These are phyloP conservation scores for Xylaria venustula DNA, from an alignment of 495 filamentous ascomycete genomes.

Conservation along the genomic window DNA sequence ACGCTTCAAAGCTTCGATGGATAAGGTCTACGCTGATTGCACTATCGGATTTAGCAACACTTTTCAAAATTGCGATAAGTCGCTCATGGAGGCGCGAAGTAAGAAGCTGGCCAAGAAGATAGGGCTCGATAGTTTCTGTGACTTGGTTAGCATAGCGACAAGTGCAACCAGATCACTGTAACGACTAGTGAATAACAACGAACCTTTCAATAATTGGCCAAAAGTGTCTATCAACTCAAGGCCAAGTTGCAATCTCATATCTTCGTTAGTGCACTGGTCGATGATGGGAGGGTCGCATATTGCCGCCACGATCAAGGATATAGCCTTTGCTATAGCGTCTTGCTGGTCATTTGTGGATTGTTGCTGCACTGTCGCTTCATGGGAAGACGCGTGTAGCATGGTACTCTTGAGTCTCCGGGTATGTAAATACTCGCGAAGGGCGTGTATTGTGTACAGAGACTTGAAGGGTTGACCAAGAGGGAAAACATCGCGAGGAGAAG, in stretches of 20 bases:
- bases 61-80: constrained; percentile 36
- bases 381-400: constrained; percentile 41
- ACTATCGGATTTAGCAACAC: constrained; percentile 21
- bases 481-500: constrained; percentile 59
- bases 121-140: constrained; percentile 21
- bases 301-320: constrained; percentile 46
- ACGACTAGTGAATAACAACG: not conserved
- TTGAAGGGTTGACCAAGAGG: constrained; percentile 70
- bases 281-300: constrained; percentile 45
- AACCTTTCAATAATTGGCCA: constrained; percentile 44
- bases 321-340: constrained; percentile 34
- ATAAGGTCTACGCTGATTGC: constrained; percentile 43
- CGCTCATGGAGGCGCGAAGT: constrained; percentile 32
- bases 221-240: constrained; percentile 43
- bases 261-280: constrained; percentile 34
- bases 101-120: constrained; percentile 23
- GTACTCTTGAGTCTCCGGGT: constrained; percentile 26
- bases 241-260: constrained; percentile 40
- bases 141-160: not conserved
- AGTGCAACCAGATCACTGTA: not conserved
- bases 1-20: constrained; percentile 55
- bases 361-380: constrained; percentile 16
- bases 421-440: constrained; percentile 51
- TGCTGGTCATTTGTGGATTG: constrained; percentile 17
- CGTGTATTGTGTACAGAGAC: constrained; percentile 69